phyloP scores from a whole-genome alignment of 495 filamentous ascomycete species.

The Aspergillus kassunensis region DNA sequence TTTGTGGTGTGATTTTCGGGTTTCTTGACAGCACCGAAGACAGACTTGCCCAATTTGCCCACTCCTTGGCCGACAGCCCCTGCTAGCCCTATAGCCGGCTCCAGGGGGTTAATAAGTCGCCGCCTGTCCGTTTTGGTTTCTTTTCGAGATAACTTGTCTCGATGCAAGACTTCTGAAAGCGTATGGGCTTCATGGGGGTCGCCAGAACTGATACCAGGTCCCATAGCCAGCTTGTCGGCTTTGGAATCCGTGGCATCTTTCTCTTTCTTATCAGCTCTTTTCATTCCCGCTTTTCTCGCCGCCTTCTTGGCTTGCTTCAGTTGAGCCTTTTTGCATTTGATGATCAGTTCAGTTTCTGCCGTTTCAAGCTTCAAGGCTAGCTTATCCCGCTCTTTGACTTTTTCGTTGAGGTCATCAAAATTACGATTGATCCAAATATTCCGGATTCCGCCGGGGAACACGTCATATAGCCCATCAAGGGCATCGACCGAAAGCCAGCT shows the following conservation, averaged over 20 bases:
- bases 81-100: conserved; percentile 41
- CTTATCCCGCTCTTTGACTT: conserved; percentile 70
- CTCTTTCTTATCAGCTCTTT: conserved; percentile 44
- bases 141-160: conserved; percentile 11
- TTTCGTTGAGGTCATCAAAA: conserved; percentile 80
- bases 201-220: conserved; percentile 74
- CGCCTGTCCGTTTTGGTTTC: conserved; percentile 25
- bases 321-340: conserved; percentile 71
- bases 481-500: conserved; percentile 84
- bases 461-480: conserved; percentile 83
- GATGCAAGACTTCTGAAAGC: conserved; percentile 58
- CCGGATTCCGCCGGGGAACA: conserved; percentile 91
- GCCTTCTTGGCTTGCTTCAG: conserved; percentile 60
- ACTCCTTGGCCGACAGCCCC: conserved; percentile 59
- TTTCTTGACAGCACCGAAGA: conserved; percentile 49
- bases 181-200: conserved; percentile 77
- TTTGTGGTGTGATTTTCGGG: too few species aligned
- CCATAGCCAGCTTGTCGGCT: conserved; percentile 59
- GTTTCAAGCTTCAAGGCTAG: conserved; percentile 70
- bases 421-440: conserved; percentile 98
- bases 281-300: conserved; percentile 57
- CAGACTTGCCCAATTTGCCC: conserved; percentile 51
- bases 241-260: conserved; percentile 5
- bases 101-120: conserved; percentile 24
- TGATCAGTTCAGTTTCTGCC: conserved; percentile 82